These are phyloP conservation scores for Wickerhamomyces tratensis DNA, from an alignment of 805 yeast species.

Conservation along the genomic window DNA sequence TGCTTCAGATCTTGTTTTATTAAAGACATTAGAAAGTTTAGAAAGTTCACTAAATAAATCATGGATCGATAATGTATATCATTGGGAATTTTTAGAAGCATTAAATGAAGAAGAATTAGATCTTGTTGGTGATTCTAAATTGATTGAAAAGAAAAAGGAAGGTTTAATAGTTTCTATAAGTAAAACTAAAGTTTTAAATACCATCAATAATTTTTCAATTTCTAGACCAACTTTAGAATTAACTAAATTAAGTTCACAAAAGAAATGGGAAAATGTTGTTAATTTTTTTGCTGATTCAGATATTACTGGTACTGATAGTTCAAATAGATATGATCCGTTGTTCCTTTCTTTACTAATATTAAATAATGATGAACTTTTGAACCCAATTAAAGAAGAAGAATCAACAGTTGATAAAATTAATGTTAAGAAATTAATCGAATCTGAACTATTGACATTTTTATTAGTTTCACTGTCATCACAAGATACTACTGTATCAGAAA, in stretches of 20 bases:
- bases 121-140: slow-evolving; percentile 34
- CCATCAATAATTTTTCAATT: slow-evolving; percentile 29
- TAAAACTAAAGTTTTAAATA: slow-evolving; percentile 37
- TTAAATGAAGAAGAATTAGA: slow-evolving; percentile 31
- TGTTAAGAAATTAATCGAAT: slow-evolving; percentile 45
- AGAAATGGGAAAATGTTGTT: slow-evolving; percentile 21
- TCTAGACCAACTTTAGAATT: slow-evolving; percentile 18
- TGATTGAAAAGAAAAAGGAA: slow-evolving; percentile 35
- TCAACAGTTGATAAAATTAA: slow-evolving; percentile 29
- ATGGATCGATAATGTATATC: slow-evolving; percentile 55
- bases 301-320: slow-evolving; percentile 12
- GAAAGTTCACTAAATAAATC: slow-evolving; percentile 45
- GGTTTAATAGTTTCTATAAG: slow-evolving; percentile 42
- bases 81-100: slow-evolving; percentile 54
- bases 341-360: slow-evolving; percentile 53
- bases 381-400: slow-evolving; percentile 21
- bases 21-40: slow-evolving; percentile 41
- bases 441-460: slow-evolving; percentile 42
- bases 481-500: slow-evolving; percentile 17
- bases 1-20: slow-evolving; percentile 53
- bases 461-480: slow-evolving; percentile 35
- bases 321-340: slow-evolving; percentile 52
- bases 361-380: slow-evolving; percentile 57
- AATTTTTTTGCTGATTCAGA: slow-evolving; percentile 15
- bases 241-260: background rate